These are phyloP conservation scores for Sugiyamaella mastotermitis DNA, from an alignment of 805 yeast genomes.

Conservation along the genomic window DNA sequence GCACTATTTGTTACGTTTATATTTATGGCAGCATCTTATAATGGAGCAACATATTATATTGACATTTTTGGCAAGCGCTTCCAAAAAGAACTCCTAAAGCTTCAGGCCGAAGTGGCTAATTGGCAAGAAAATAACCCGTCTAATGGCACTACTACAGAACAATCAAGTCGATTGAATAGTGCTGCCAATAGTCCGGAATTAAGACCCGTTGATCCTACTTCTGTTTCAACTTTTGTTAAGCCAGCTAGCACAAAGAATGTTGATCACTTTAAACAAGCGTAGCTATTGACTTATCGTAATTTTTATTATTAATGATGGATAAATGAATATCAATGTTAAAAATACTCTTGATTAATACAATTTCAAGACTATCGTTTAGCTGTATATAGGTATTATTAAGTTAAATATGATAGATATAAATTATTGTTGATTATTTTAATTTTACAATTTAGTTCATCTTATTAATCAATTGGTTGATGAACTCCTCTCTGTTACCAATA, in stretches of 20 bases:
- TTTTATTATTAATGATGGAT: too few species aligned
- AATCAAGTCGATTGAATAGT: too few species aligned
- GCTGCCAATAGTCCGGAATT: background rate
- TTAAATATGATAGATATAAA: too few species aligned
- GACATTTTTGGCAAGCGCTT: conserved; percentile 87
- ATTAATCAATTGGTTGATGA: conserved; percentile 44
- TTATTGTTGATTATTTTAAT: too few species aligned
- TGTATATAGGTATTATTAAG: too few species aligned
- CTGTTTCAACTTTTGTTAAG: too few species aligned
- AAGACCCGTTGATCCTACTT: background rate
- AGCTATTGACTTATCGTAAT: too few species aligned
- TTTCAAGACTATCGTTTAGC: too few species aligned
- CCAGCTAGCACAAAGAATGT: too few species aligned
- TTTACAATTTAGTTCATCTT: conserved; percentile 47
- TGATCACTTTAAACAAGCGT: too few species aligned
- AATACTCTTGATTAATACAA: too few species aligned
- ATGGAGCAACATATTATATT: conserved; percentile 92
- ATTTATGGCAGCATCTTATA: conserved; percentile 75
- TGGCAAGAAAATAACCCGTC: conserved; percentile 37
- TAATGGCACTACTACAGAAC: background rate
- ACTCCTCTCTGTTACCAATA: conserved; percentile 76
- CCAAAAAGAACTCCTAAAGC: conserved; percentile 72
- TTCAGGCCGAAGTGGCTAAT: conserved; percentile 65
- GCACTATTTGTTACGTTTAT: conserved; percentile 62
- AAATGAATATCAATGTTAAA: too few species aligned